A percentile compares a stretch with the other conserved stretches of the same genome.
These are phyloP conservation scores for Neonectria faginata DNA, from an alignment of 2,329 filamentous ascomycete genomes.

Conservation along the genomic window DNA sequence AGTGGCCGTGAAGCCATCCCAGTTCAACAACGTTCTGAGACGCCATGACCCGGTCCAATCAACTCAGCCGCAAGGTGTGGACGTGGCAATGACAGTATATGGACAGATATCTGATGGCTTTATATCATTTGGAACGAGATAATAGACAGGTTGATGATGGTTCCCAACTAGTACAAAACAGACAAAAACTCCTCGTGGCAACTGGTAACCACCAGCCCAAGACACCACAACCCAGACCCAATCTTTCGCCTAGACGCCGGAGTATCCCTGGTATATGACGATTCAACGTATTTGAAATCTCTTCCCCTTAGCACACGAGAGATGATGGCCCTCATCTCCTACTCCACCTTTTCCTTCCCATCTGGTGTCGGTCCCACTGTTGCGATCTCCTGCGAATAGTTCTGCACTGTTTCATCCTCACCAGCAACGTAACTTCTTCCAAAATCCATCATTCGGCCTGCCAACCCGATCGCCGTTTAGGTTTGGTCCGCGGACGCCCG, in stretches of 20 bases:
- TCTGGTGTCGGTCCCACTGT: background rate
- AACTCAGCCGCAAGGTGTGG: background rate
- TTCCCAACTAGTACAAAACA: slow-evolving; percentile 31
- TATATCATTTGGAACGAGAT: slow-evolving; percentile 18
- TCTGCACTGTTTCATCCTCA: slow-evolving; percentile 43
- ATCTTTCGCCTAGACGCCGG: slow-evolving; percentile 42
- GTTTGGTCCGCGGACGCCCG: slow-evolving; percentile 58
- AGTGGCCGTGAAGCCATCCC: too few relatives aligned
- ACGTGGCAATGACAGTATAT: slow-evolving; percentile 19
- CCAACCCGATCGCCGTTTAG: slow-evolving; percentile 59
- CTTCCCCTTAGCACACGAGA: slow-evolving; percentile 21
- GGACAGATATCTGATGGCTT: slow-evolving; percentile 27
- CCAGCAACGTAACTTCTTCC: slow-evolving; percentile 69
- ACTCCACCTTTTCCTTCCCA: slow-evolving; percentile 12
- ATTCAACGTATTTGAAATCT: slow-evolving; percentile 38
- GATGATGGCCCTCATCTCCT: slow-evolving; percentile 12
- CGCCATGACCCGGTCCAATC: background rate
- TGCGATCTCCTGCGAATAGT: background rate
- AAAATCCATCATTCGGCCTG: slow-evolving; percentile 60
- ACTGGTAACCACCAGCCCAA: slow-evolving; percentile 31
- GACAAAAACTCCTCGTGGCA: slow-evolving; percentile 36
- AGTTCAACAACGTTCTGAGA: background rate
- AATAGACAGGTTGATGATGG: slow-evolving; percentile 27
- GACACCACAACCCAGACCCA: slow-evolving; percentile 35
- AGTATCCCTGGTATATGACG: slow-evolving; percentile 48